Base-by-base conservation (phyloP, 306 rosid species). In the Trifolium repens region DNA sequence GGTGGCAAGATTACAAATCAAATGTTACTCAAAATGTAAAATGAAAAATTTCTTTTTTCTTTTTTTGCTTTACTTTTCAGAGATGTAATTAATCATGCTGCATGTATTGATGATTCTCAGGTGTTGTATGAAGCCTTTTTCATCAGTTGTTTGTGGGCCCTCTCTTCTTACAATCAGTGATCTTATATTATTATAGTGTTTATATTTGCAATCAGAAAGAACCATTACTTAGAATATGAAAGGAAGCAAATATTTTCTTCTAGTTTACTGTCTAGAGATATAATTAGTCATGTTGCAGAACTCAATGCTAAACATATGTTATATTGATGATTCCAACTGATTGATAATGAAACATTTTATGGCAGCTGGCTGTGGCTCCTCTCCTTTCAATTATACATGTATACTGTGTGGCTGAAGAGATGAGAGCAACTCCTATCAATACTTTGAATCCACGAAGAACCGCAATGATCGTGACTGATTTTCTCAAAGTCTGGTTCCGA, bases 391-490 rank as follows among this genome's bases (percentile, higher is more conserved):
- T 86, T 14, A 0, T 89, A 71, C 98, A 94, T 81, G 73, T 94
- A 60, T 91, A 85, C 79, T 75, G 92, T 46, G 98, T 94, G 12
- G 34, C 83, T 72, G 97, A 94, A 90, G 96, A 94, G 84, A 91
- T 91, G 93, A 90, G 87, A 79, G 97, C 98, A 6, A 75, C 93
- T 76, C 97, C 98, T 27, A 71, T 94, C 75, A 89, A 91, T 84
- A 94, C 98, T 32, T 80, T 94, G 83, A 91, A 91, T 86, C 96
- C 97, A 11, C 96, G 85, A 85, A 90, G 97, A 84, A 90, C 97
- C 30, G 97, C 96, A 37, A 79, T 94, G 93, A 69, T 94, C 47
- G 96, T 94, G 72, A 90, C 96, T 30, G 91, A 94, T 90, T 94
- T 87, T 80, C 65, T 94, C 55, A 81, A 89, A 96, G 97, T 88